Evolutionary conservation across 257 asterid species (phyloP).

Genomic region (Forsythia viridissima): DNA sequence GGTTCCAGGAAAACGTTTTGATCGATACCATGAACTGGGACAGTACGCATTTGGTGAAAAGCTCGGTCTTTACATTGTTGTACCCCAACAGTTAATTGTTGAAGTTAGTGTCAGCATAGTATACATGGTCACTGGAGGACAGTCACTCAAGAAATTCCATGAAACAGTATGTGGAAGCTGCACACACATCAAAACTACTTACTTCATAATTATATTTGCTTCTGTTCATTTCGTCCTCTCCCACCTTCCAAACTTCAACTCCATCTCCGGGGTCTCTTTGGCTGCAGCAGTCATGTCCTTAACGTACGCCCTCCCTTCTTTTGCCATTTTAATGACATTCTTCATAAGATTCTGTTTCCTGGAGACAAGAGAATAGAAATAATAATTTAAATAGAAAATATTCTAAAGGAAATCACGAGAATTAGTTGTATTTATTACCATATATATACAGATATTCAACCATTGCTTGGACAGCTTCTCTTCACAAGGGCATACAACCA

Average conservation of each 20-base stretch:
- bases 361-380: too few species aligned
- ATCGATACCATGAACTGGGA: too few species aligned
- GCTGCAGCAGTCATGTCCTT: slow-evolving; percentile 61
- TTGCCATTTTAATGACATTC: background rate
- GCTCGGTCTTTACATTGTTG: too few species aligned
- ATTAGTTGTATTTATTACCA: background rate
- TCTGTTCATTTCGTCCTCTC: slow-evolving; percentile 55
- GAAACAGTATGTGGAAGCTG: slow-evolving; percentile 29
- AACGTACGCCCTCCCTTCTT: slow-evolving; percentile 27
- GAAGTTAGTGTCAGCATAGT: slow-evolving; percentile 55
- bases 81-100: slow-evolving; percentile 22
- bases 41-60: too few species aligned
- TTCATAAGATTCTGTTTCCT: background rate
- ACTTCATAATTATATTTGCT: slow-evolving; percentile 50
- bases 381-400: too few species aligned
- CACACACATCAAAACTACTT: slow-evolving; percentile 37
- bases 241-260: slow-evolving; percentile 54
- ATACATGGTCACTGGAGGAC: slow-evolving; percentile 60
- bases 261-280: slow-evolving; percentile 51
- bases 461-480: slow-evolving; percentile 51
- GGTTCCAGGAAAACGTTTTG: too few species aligned
- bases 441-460: slow-evolving; percentile 40
- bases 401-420: background rate
- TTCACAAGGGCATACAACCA: slow-evolving; percentile 37
- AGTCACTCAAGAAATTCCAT: slow-evolving; percentile 49